Conservation (phyloP, 345 rosid genomes). For the Iberis pinnata region DNA sequence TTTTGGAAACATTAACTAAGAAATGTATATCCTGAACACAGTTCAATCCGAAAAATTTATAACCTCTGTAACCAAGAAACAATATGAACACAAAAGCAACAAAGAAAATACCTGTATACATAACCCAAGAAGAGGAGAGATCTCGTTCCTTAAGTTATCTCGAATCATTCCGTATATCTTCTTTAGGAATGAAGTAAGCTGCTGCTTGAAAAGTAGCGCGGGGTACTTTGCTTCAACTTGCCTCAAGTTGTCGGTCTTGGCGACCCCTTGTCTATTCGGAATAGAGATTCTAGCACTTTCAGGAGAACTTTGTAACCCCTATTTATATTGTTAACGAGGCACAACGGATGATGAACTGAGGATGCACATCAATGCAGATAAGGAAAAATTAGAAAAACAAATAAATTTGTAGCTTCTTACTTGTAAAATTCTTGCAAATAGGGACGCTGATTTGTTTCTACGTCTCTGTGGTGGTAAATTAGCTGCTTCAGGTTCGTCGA, state of each 20-base stretch:
- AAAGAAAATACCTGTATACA: slow-evolving; percentile 76
- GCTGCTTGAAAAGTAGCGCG: slow-evolving; percentile 95
- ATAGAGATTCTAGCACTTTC: slow-evolving; percentile 64
- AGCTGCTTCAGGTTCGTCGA: slow-evolving; percentile 95
- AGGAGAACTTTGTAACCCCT: slow-evolving; percentile 85
- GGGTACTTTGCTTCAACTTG: slow-evolving; percentile 99
- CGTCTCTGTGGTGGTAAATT: slow-evolving; percentile 97
- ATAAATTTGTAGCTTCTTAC: slow-evolving; percentile 40
- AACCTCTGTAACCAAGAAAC: neutral
- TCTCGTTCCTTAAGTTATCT: slow-evolving; percentile 93
- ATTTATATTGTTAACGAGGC: slow-evolving; percentile 25
- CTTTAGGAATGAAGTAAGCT: slow-evolving; percentile 98
- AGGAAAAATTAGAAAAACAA: slow-evolving; percentile 1
- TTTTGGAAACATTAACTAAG: too few species aligned
- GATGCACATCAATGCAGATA: slow-evolving; percentile 7
- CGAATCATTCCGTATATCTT: slow-evolving; percentile 99
- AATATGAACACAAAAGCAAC: slow-evolving; percentile 17
- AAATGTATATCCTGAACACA: too few species aligned
- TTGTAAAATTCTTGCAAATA: slow-evolving; percentile 96
- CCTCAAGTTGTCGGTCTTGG: slow-evolving; percentile 72
- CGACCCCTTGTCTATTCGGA: slow-evolving; percentile 61
- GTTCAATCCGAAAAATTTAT: too few species aligned
- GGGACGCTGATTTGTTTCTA: slow-evolving; percentile 77
- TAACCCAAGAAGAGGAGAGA: slow-evolving; percentile 90
- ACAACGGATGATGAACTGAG: slow-evolving; percentile 8